These are phyloP conservation scores for Yarrowia sp. DNA, from an alignment of 805 yeast species.

Conservation along the genomic window DNA sequence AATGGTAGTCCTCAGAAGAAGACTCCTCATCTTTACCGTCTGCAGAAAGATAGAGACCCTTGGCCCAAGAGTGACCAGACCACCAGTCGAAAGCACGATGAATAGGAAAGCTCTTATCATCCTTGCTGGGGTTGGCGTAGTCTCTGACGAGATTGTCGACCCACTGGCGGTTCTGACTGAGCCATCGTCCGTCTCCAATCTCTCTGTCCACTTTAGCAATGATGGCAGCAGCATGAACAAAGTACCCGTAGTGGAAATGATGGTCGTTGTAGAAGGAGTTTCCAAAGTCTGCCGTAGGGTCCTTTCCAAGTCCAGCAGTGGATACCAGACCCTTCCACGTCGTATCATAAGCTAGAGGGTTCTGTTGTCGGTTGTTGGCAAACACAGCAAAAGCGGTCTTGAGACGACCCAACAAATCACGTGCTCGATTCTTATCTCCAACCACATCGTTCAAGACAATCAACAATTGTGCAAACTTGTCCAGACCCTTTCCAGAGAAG, in stretches of 20 bases:
- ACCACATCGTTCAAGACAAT: constrained; percentile 65
- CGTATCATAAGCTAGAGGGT: constrained; percentile 68
- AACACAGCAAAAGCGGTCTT: constrained; percentile 66
- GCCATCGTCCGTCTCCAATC: constrained; percentile 52
- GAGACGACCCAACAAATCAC: constrained; percentile 50
- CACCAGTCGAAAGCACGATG: constrained; percentile 68
- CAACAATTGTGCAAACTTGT: constrained; percentile 77
- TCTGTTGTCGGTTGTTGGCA: constrained; percentile 57
- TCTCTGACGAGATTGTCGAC: constrained; percentile 63
- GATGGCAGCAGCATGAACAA: constrained; percentile 77
- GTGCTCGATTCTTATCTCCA: constrained; percentile 50
- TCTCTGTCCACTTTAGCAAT: constrained; percentile 62
- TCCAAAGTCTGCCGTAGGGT: constrained; percentile 65
- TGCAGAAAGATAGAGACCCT: constrained; percentile 58
- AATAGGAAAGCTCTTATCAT: constrained; percentile 59
- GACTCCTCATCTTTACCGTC: constrained; percentile 75
- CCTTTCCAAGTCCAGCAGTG: constrained; percentile 50
- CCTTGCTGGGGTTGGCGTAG: constrained; percentile 58
- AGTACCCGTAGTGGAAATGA: constrained; percentile 84
- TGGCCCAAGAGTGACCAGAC: constrained; percentile 74
- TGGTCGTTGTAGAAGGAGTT: constrained; percentile 79
- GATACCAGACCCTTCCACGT: constrained; percentile 78
- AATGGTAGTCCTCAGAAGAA: constrained; percentile 67
- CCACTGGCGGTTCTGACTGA: constrained; percentile 50
- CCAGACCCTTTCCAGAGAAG: constrained; percentile 75